These are phyloP conservation scores for Dipteronia sinensis DNA, from an alignment of 345 rosid genomes.

Conservation along the genomic window DNA sequence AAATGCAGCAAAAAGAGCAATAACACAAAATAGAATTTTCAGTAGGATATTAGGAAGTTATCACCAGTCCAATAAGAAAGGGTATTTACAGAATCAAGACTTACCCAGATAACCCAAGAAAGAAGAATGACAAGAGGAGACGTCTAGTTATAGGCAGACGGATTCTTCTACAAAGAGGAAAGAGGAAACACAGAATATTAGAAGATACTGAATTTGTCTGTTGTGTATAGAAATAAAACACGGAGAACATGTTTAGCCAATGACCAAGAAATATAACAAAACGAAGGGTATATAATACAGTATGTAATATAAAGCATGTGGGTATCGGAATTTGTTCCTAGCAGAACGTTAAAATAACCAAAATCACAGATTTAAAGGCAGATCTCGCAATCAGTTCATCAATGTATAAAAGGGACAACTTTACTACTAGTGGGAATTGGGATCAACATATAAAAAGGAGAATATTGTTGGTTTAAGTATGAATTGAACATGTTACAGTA, in stretches of 20 bases:
- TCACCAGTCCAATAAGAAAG: constrained; percentile 12
- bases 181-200: constrained; percentile 24
- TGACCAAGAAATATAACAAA: not conserved
- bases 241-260: not conserved
- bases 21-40: constrained; percentile 14
- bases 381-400: not conserved
- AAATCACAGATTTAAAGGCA: constrained; percentile 8
- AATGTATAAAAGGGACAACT: not conserved
- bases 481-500: not conserved
- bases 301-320: not conserved
- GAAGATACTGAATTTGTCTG: not conserved
- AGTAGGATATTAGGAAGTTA: constrained; percentile 3
- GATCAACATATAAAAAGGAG: not conserved
- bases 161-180: constrained; percentile 59
- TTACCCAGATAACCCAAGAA: constrained; percentile 92
- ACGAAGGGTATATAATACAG: not conserved
- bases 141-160: constrained; percentile 74
- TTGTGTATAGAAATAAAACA: not conserved
- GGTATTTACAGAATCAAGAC: constrained; percentile 19
- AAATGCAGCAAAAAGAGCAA: constrained; percentile 19
- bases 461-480: not conserved
- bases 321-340: not conserved
- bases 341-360: not conserved
- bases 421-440: not conserved
- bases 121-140: constrained; percentile 71